phyloP scores from a whole-genome alignment of 768 basidiomycete genomes.

The Hygrocybe punicea region DNA sequence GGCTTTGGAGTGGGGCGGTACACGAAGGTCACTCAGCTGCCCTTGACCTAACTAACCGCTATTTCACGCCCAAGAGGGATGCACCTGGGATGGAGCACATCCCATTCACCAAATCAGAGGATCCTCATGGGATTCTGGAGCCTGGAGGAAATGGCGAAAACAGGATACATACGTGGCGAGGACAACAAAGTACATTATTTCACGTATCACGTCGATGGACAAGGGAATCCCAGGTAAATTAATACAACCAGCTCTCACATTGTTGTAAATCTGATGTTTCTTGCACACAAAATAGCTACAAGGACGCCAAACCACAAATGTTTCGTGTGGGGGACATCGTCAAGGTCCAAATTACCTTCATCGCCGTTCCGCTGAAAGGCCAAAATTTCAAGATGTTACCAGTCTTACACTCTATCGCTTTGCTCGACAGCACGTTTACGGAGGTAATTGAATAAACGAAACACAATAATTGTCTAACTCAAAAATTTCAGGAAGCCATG shows the following conservation, averaged over 20 bases:
- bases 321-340: slow-evolving; percentile 17
- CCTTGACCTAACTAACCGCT: not conserved
- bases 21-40: not conserved
- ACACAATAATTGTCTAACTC: not conserved
- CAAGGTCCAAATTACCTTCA: slow-evolving; percentile 11
- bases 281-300: not conserved
- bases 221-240: not conserved
- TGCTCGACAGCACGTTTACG: slow-evolving; percentile 11
- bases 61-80: not conserved
- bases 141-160: not conserved
- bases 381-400: slow-evolving; percentile 12
- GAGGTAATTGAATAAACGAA: slow-evolving; percentile 6
- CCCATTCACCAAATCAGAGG: not conserved
- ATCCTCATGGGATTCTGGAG: not conserved
- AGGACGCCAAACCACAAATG: not conserved
- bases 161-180: not conserved
- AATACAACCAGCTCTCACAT: not conserved
- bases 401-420: slow-evolving; percentile 10
- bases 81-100: not conserved
- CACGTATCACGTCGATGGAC: not conserved
- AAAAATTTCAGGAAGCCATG: not conserved
- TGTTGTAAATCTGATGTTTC: not conserved
- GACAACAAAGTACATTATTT: not conserved
- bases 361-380: slow-evolving; percentile 12
- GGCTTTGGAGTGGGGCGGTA: not conserved